Evolutionary conservation across 1,139 yeast genomes (phyloP), one percentile per base, ranked within the genome.

Genomic region (Candida anutae): DNA sequence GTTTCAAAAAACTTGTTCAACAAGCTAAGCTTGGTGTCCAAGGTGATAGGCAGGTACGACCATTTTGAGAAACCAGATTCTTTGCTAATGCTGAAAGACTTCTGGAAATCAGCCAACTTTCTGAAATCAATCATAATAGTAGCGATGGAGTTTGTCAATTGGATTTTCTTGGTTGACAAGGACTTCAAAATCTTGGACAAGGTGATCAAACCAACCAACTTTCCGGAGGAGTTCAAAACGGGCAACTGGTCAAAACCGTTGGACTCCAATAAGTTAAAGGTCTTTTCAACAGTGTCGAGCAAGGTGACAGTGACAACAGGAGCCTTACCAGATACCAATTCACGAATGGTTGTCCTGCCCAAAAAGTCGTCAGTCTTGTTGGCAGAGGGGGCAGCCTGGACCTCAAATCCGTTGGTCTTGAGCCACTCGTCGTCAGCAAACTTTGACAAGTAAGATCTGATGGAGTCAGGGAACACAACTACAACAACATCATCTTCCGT

Each of bases 351-450:
- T 35, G 55, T 61, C 30, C 46, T 39, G 22, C 50, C 30, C 47
- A 68, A 59, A 46, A 64, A 74, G 43, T 74, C 73, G 43, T 72
- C 76, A 33, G 70, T 58, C 47, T 67, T 63, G 40, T 60, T 55
- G 26, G 63, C 58, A 24, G 61, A 56, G 30, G 68, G 67, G 28
- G 57, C 51, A 39, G 57, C 66, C 36, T 74, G 81, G 23, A 63
- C 62, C 36, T 58, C 59, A 48, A 84, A 78, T 5, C 85, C 83
- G 52, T 83, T 81, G 44, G 74, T 75, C 53, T 70, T 73, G 83
- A 84, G 76, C 95, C 95, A 84, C 58, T 82, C 94, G 48, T 84
- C 94, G 53, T 84, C 94, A 28, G 84, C 90, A 50, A 84, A 84
- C 61, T 84, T 84, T 40, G 90, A 76, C 53, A 84, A 69, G 62